Evolutionary conservation across 2,329 filamentous ascomycete genomes (phyloP).

Genomic region (Hypoxylon sp.): DNA sequence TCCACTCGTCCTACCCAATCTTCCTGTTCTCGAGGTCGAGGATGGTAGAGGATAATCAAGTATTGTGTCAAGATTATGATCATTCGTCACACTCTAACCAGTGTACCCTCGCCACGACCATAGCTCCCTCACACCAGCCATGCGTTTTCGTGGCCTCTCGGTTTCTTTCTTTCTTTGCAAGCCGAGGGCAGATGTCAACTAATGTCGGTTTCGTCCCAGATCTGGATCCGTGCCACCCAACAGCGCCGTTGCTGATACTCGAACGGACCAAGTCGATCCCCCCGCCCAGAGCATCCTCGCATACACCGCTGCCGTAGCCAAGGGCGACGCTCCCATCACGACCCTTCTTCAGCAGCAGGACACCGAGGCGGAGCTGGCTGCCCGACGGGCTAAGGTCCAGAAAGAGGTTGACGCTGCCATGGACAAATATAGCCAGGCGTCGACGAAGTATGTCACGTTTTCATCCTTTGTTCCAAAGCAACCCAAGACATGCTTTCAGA

Average conservation of each 20-base stretch:
- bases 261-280: background rate
- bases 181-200: background rate
- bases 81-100: background rate
- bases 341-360: conserved; percentile 23
- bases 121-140: background rate
- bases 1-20: background rate
- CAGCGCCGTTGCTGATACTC: background rate
- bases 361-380: background rate
- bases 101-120: background rate
- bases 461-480: background rate
- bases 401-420: conserved; percentile 17
- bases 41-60: background rate
- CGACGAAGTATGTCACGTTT: conserved; percentile 14
- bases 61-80: background rate
- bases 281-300: conserved; percentile 5
- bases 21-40: background rate
- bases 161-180: background rate
- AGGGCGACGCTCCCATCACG: conserved; percentile 33
- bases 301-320: conserved; percentile 24
- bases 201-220: background rate
- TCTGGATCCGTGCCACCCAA: background rate
- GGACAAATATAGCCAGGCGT: background rate
- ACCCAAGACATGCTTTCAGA: background rate
- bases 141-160: too few species aligned
- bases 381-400: conserved; percentile 18